phyloP scores from a whole-genome alignment of 106 monocot species.

The Acorus calamus region DNA sequence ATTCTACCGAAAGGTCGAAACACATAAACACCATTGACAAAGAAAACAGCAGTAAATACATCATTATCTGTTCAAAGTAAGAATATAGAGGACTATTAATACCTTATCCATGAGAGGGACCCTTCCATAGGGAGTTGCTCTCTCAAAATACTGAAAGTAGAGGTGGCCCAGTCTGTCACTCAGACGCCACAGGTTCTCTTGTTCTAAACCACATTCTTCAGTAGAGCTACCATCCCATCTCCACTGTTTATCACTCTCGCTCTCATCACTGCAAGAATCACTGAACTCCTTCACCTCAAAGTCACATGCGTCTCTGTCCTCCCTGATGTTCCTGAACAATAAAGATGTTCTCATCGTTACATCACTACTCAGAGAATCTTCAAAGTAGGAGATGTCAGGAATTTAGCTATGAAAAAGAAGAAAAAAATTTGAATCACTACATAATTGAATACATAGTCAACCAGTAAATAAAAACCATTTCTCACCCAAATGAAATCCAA shows the following conservation, averaged over 20 bases:
- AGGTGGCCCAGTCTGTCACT: constrained; percentile 6
- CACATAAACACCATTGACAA: neutral
- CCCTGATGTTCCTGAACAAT: no score
- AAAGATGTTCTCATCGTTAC: no score
- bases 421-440: no score
- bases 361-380: no score
- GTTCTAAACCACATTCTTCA: constrained; percentile 2
- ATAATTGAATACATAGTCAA: no score
- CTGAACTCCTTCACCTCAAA: constrained; percentile 4
- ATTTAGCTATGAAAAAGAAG: no score
- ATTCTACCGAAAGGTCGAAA: no score
- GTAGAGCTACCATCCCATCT: neutral
- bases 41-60: neutral
- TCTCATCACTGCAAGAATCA: neutral
- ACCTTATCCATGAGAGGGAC: constrained; percentile 9
- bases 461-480: no score
- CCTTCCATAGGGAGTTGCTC: constrained; percentile 6
- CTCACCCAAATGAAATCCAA: no score
- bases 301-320: neutral
- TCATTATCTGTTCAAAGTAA: no score
- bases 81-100: no score
- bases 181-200: neutral
- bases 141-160: constrained; percentile 12
- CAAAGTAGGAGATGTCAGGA: no score
- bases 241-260: neutral